A percentile compares a stretch with the other conserved stretches of the same genome.
Conservation (phyloP, 768 basidiomycete genomes). For the Leccinum disarticulatum region DNA sequence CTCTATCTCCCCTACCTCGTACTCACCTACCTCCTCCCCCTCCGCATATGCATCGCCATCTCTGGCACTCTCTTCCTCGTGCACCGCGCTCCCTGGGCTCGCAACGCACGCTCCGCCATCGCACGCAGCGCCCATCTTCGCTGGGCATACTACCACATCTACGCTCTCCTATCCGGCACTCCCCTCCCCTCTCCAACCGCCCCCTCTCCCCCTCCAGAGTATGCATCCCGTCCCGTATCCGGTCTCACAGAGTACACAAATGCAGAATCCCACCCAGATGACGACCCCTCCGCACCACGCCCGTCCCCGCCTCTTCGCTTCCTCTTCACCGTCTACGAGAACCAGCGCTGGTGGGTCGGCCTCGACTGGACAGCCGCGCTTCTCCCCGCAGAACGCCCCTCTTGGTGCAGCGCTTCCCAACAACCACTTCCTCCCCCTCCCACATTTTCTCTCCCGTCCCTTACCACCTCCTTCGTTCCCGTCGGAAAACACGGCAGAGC, state of each 20-base stretch:
- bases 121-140: slow-evolving; percentile 68
- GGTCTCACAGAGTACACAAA: slow-evolving; percentile 18
- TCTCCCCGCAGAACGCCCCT: slow-evolving; percentile 84
- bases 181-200: slow-evolving; percentile 44
- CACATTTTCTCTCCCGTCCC: slow-evolving; percentile 64
- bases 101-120: slow-evolving; percentile 52
- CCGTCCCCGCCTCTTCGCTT: slow-evolving; percentile 54
- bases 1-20: slow-evolving; percentile 67
- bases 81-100: slow-evolving; percentile 69
- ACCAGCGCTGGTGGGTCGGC: slow-evolving; percentile 98
- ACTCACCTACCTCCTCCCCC: slow-evolving; percentile 59
- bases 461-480: slow-evolving; percentile 56
- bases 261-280: slow-evolving; percentile 14
- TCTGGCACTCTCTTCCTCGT: slow-evolving; percentile 57
- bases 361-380: slow-evolving; percentile 95
- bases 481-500: slow-evolving; percentile 49
- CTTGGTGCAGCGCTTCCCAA: slow-evolving; percentile 70
- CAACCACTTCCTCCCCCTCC: slow-evolving; percentile 67
- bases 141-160: slow-evolving; percentile 54
- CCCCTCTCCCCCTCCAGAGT: slow-evolving; percentile 33
- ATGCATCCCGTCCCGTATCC: slow-evolving; percentile 26
- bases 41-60: slow-evolving; percentile 60
- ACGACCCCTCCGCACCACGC: slow-evolving; percentile 16
- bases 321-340: slow-evolving; percentile 89
- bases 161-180: slow-evolving; percentile 54